Evolutionary conservation across 2,329 filamentous ascomycete species (phyloP), one percentile per base, ranked within the genome.

Genomic region (Cucurbitaria berberidis): DNA sequence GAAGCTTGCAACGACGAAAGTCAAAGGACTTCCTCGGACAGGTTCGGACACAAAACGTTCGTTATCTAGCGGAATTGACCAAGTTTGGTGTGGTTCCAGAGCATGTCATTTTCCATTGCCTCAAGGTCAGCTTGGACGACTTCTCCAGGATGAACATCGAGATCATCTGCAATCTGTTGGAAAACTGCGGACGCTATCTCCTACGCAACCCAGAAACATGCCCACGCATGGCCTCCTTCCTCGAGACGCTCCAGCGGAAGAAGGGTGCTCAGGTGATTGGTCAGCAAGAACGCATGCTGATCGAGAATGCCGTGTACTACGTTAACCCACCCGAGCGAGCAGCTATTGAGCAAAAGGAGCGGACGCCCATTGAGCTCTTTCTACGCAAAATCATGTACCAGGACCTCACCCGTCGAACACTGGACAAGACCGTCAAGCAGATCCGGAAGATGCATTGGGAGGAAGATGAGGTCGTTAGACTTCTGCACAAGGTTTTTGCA

Each of bases 141-240:
- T 99, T 99, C 70, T 97, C 95, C 2, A 86, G 93, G 56, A 97
- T 97, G 90, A 99, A 99, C 69, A 97, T 99, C 59, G 96, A 99
- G 74, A 97, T 99, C 65, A 93, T 99, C 59, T 96, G 93, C 68
- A 96, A 96, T 68, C 81, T 99, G 24, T 82, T 99, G 19, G 95
- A 99, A 74, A 98, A 98, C 60, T 99, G 96, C 69, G 95, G 95
- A 38, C 87, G 95, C 16, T 99, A 97, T 75, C 81, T 99, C 19
- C 83, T 99, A 53, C 90, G 93, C 44, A 98, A 95, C 63, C 88
- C 91, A 0, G 93, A 98, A 57, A 98, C 96, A 0, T 89, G 90
- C 9, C 93, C 93, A 8, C 87, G 95, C 38, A 99, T 99, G 95
- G 81, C 83, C 1, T 93, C 91, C 0, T 99, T 99, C 73, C 78